These are phyloP conservation scores for Hericium erinaceus DNA, from an alignment of 768 basidiomycete species.

Conservation along the genomic window DNA sequence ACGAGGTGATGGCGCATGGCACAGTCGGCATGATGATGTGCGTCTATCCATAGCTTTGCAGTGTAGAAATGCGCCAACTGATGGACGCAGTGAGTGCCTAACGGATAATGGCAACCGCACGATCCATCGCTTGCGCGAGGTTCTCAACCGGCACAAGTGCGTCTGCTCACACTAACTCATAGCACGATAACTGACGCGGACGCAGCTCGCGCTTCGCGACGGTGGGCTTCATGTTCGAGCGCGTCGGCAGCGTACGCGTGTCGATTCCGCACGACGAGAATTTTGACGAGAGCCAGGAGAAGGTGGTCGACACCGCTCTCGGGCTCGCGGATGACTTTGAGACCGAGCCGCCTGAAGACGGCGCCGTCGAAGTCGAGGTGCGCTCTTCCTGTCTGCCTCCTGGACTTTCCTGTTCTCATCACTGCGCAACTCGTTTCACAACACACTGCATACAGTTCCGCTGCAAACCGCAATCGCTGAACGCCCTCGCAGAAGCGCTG, in stretches of 20 bases:
- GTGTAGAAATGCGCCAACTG: background rate
- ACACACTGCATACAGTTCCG: slow-evolving; percentile 10
- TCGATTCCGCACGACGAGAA: slow-evolving; percentile 2
- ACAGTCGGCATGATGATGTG: slow-evolving; percentile 15
- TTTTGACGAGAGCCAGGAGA: slow-evolving; percentile 1
- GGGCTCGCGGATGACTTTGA: slow-evolving; percentile 14
- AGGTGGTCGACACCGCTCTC: slow-evolving; percentile 7
- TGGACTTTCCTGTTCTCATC: too few species aligned
- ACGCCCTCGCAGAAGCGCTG: slow-evolving; percentile 6
- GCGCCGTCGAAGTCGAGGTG: slow-evolving; percentile 4
- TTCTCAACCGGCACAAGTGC: slow-evolving; percentile 13
- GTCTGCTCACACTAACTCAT: background rate
- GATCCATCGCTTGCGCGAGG: slow-evolving; percentile 7
- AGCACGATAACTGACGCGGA: background rate
- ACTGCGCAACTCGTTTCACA: too few species aligned
- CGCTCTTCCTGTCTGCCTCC: background rate
- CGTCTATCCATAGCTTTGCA: background rate
- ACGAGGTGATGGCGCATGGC: slow-evolving; percentile 14
- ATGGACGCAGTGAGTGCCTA: slow-evolving; percentile 11
- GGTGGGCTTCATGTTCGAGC: slow-evolving; percentile 13
- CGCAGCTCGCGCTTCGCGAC: slow-evolving; percentile 12
- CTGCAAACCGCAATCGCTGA: slow-evolving; percentile 8
- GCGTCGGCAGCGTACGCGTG: slow-evolving; percentile 10
- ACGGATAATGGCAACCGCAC: slow-evolving; percentile 14
- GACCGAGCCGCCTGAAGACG: background rate